These are phyloP conservation scores for Plantago lanceolata DNA, from an alignment of 305 asterid species.

Conservation along the genomic window DNA sequence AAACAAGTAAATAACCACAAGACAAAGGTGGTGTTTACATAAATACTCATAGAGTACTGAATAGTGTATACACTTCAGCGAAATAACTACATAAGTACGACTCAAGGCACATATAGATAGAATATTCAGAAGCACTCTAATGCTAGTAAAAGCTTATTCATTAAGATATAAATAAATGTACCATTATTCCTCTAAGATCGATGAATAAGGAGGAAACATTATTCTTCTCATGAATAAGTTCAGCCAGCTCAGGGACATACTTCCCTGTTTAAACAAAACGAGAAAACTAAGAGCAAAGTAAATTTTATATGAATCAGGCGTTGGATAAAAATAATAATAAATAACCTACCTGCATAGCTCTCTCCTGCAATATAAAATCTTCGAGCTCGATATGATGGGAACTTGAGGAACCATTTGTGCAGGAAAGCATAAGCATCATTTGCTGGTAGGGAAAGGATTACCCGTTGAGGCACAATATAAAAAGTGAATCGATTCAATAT, in stretches of 20 bases:
- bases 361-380: slow-evolving; percentile 80
- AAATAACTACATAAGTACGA: not conserved
- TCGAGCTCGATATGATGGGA: slow-evolving; percentile 60
- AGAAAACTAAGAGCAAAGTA: slow-evolving; percentile 54
- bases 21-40: no score
- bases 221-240: slow-evolving; percentile 67
- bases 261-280: slow-evolving; percentile 44
- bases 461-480: slow-evolving; percentile 7
- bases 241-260: slow-evolving; percentile 89
- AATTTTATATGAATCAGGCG: slow-evolving; percentile 29
- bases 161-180: slow-evolving; percentile 56
- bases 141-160: slow-evolving; percentile 51
- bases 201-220: slow-evolving; percentile 54
- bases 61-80: not conserved
- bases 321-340: not conserved
- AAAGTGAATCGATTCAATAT: slow-evolving; percentile 10
- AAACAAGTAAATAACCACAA: not conserved
- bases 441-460: slow-evolving; percentile 37
- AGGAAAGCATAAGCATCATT: slow-evolving; percentile 78
- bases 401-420: slow-evolving; percentile 81
- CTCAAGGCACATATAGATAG: no score
- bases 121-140: slow-evolving; percentile 57
- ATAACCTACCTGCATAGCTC: slow-evolving; percentile 73
- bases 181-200: slow-evolving; percentile 75
- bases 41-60: no score